These are phyloP conservation scores for Alternaria arbusti DNA, from an alignment of 2,329 filamentous ascomycete genomes.

Conservation along the genomic window DNA sequence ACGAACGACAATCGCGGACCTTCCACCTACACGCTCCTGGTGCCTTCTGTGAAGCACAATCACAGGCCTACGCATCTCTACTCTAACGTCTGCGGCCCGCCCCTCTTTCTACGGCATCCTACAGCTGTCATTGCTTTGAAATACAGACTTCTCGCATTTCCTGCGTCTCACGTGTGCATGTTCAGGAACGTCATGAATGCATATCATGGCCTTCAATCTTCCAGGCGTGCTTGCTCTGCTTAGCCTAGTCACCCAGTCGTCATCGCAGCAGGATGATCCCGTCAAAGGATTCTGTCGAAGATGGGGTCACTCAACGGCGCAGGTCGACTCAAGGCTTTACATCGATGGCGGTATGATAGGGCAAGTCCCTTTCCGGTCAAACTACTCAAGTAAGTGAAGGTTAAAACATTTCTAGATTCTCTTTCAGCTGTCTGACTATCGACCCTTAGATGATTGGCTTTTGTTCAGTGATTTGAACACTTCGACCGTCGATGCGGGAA, in stretches of 20 bases:
- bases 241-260: constrained; percentile 30
- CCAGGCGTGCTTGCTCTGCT: constrained; percentile 34
- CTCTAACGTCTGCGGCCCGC: constrained; percentile 19
- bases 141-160: constrained; percentile 14
- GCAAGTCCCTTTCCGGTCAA: constrained; percentile 44
- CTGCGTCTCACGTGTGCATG: constrained; percentile 22
- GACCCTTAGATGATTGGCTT: constrained; percentile 58
- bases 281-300: constrained; percentile 58
- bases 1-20: constrained; percentile 25
- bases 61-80: constrained; percentile 39
- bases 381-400: constrained; percentile 61
- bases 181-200: constrained; percentile 32
- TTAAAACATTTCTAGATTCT: neutral
- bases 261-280: constrained; percentile 57
- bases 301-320: constrained; percentile 65
- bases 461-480: constrained; percentile 64
- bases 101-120: constrained; percentile 9
- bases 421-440: constrained; percentile 14
- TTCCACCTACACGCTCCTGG: constrained; percentile 20
- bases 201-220: constrained; percentile 40
- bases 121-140: constrained; percentile 15
- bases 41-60: constrained; percentile 21
- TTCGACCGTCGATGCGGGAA: constrained; percentile 44
- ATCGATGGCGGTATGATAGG: constrained; percentile 59
- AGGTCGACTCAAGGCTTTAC: constrained; percentile 66